Base-by-base conservation (phyloP, 179 eudicot genomes). In the Corrigiola litoralis region DNA sequence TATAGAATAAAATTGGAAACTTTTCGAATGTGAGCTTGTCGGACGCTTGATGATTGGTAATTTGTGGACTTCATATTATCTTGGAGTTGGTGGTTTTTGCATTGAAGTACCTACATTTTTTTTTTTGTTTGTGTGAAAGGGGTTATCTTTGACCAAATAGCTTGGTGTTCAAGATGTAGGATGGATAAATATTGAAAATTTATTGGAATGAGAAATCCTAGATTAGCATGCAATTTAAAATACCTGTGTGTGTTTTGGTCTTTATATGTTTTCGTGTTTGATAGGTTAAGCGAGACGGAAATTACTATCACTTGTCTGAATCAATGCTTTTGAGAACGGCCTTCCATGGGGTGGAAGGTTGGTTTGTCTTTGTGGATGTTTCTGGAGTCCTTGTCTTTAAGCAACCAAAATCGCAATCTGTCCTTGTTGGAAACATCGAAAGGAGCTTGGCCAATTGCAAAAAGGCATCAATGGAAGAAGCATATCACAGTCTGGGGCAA, bases 311-410 rank as follows among this genome's bases (percentile, higher is more conserved):
- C 81, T 77, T 90, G 17, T 62, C 80, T 9, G 88, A 83, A 54
- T 67, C 81, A 7, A 77, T 87, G 91, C 73, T 67, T 38, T 77
- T 87, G 67, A 75, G 57, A 63, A 68, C 73, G 51, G 89, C 82
- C 23, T 87, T 90, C 71, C 50, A 53, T 29, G 78, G 85, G 65
- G 62, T 53, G 5, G 65, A 71, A 44, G 61, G 55, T 53, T 87
- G 95, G 89, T 85, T 82, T 66, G 75, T 87, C 2, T 75, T 68
- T 69, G 90, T 76, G 34, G 86, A 85, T 50, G 74, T 66, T 51
- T 60, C 65, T 69, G 17, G 48, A 55, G 52, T 32, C 25, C 24
- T 58, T 57, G 72, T 21, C 13, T 9, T 9, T 27, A 59, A 56
- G 63, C 62, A 76, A 31, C 61, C 69, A 36, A 61, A 59, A 27